Conservation (phyloP, 352 stramenopile species). For the Phytophthora rubi region DNA sequence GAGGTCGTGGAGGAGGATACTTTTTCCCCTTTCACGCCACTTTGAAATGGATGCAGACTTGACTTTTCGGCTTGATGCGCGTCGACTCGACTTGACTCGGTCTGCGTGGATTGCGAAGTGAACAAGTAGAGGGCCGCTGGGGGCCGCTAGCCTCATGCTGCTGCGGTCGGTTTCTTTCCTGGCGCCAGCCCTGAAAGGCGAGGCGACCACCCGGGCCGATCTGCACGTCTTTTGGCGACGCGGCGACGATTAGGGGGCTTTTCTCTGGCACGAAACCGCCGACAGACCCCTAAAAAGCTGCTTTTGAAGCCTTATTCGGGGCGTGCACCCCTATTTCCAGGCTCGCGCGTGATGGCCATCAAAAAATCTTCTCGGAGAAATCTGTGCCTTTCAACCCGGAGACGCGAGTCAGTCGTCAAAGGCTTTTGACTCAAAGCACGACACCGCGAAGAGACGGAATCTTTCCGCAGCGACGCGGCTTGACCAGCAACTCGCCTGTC, state of each 20-base stretch:
- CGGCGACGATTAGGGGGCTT: slow-evolving; percentile 27
- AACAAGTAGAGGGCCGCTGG: slow-evolving; percentile 35
- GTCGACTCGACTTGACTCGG: background rate
- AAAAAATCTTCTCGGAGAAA: slow-evolving; percentile 17
- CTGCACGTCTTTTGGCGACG: slow-evolving; percentile 48
- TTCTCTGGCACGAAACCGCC: background rate
- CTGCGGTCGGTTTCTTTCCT: slow-evolving; percentile 31
- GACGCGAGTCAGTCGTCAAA: slow-evolving; percentile 6
- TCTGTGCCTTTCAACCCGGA: slow-evolving; percentile 14
- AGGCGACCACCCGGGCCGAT: slow-evolving; percentile 41
- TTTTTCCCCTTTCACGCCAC: slow-evolving; percentile 32
- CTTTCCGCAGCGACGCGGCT: slow-evolving; percentile 14
- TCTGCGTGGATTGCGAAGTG: slow-evolving; percentile 39
- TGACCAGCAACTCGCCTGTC: slow-evolving; percentile 23
- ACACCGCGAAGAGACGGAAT: slow-evolving; percentile 29
- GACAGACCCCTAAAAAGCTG: background rate
- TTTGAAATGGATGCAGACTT: slow-evolving; percentile 21
- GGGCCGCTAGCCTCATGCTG: background rate
- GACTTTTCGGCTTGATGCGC: slow-evolving; percentile 90
- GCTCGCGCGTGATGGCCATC: slow-evolving; percentile 32
- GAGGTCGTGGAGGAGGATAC: slow-evolving; percentile 31
- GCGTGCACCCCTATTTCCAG: background rate
- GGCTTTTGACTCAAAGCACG: background rate
- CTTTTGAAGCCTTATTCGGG: background rate
- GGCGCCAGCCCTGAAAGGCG: slow-evolving; percentile 42